phyloP scores from a whole-genome alignment of 1,284 basidiomycete genomes.

The Rhodotorula sp. region DNA sequence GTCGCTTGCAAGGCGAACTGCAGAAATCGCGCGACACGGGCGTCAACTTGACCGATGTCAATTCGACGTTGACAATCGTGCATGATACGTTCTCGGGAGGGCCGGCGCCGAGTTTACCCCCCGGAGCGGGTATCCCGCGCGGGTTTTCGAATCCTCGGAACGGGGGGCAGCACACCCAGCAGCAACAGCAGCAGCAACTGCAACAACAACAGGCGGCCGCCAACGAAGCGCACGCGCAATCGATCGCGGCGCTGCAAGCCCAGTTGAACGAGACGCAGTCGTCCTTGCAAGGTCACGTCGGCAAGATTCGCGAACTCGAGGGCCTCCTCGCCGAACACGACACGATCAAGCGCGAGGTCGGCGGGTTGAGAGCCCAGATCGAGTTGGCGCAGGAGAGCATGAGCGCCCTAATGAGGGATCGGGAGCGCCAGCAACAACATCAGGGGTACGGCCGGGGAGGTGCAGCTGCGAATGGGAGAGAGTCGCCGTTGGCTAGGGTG shows the following conservation, averaged over 20 bases:
- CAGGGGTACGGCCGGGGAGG: background rate
- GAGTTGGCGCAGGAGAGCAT: conserved; percentile 43
- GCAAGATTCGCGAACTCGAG: conserved; percentile 81
- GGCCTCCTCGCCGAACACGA: conserved; percentile 79
- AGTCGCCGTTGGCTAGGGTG: conserved; percentile 35
- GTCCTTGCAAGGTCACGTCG: conserved; percentile 73
- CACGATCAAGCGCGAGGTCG: conserved; percentile 75
- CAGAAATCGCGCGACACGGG: conserved; percentile 92
- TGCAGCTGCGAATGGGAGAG: conserved; percentile 20
- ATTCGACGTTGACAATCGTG: conserved; percentile 81
- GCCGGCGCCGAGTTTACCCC: conserved; percentile 57
- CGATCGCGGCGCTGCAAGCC: conserved; percentile 67
- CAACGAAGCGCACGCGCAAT: conserved; percentile 40
- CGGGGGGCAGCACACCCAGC: background rate
- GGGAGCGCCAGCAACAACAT: background rate
- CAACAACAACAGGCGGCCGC: background rate
- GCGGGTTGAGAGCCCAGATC: conserved; percentile 50
- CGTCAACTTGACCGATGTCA: conserved; percentile 77
- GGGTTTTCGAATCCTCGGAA: background rate
- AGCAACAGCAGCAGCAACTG: background rate
- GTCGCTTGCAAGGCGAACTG: conserved; percentile 70
- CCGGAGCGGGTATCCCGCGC: conserved; percentile 47
- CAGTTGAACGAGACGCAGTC: conserved; percentile 84
- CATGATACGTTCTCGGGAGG: conserved; percentile 87
- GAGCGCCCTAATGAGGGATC: conserved; percentile 38